Evolutionary conservation across 441 rosid species (phyloP), one percentile per base, ranked within the genome.

Genomic region (Francoa sonchifolia): DNA sequence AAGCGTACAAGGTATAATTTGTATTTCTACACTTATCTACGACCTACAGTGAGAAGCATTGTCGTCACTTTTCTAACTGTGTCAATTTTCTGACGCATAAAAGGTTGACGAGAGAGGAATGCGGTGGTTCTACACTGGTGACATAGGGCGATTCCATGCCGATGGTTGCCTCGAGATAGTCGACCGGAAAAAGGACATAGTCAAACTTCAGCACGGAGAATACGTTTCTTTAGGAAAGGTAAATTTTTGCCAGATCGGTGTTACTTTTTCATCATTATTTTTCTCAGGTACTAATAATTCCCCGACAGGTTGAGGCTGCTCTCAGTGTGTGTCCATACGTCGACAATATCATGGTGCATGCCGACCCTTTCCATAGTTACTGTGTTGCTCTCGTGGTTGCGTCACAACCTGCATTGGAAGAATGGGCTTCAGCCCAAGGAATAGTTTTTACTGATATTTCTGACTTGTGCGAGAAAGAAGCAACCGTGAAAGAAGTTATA

Each of bases 121-220:
- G 87, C 71, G 68, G 63, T 92, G 99, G 97, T 92, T 92, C 75
- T 87, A 79, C 60, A 77, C 97, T 2, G 97, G 94, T 16, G 99
- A 92, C 50, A 64, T 92, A 5, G 99, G 99, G 50, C 81, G 54
- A 59, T 64, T 92, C 58, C 97, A 92, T 35, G 23, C 82, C 8
- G 99, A 92, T 59, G 97, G 97, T 28, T 92, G 99, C 64, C 92
- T 92, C 25, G 97, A 92, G 81, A 92, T 92, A 40, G 65, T 83
- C 60, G 97, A 92, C 60, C 81, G 97, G 1, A 92, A 83, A 48
- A 92, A 84, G 53, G 99, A 92, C 58, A 92, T 92, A 3, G 85
- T 92, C 54, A 92, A 92, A 59, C 97, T 92, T 68, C 95, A 81
- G 61, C 93, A 87, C 5, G 97, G 99, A 13, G 99, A 92, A 59